Conservation (phyloP, 345 rosid genomes). For the Hirschfeldia incana region DNA sequence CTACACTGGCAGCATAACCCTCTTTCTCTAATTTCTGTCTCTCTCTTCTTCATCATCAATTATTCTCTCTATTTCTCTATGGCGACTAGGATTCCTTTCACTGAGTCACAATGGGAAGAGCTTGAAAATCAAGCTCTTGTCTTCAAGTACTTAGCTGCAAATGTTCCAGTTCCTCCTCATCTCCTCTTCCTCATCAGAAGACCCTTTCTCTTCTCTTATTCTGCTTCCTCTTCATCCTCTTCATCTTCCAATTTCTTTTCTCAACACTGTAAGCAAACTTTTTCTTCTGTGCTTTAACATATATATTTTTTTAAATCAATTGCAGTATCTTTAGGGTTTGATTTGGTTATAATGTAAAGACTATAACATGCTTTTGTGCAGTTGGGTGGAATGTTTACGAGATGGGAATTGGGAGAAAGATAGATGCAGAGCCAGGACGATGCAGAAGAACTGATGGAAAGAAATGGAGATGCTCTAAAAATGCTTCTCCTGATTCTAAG, state of each 20-base stretch:
- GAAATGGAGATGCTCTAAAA: constrained; percentile 95
- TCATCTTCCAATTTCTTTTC: constrained; percentile 49
- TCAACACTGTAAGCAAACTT: constrained; percentile 50
- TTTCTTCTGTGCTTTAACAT: not conserved
- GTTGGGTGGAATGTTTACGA: constrained; percentile 84
- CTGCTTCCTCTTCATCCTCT: constrained; percentile 41
- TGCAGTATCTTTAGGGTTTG: not conserved
- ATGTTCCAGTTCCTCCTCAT: constrained; percentile 76
- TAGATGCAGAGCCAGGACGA: constrained; percentile 92
- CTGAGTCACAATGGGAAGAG: constrained; percentile 86
- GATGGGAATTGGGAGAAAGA: constrained; percentile 72
- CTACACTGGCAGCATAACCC: constrained; percentile 13
- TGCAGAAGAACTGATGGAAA: constrained; percentile 96
- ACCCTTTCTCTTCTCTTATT: constrained; percentile 47
- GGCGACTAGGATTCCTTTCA: constrained; percentile 66
- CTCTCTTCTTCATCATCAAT: not conserved
- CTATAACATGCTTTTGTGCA: not conserved
- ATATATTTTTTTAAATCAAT: not conserved
- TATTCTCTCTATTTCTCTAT: constrained; percentile 9
- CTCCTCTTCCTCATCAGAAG: constrained; percentile 74
- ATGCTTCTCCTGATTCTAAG: constrained; percentile 87
- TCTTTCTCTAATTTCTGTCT: constrained; percentile 11
- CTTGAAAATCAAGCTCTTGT: constrained; percentile 87
- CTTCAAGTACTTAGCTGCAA: constrained; percentile 76
- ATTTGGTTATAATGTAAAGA: not conserved